Evolutionary conservation across 805 yeast species (phyloP), one percentile per base, ranked within the genome.

Genomic region (Ogataea nonfermentans): DNA sequence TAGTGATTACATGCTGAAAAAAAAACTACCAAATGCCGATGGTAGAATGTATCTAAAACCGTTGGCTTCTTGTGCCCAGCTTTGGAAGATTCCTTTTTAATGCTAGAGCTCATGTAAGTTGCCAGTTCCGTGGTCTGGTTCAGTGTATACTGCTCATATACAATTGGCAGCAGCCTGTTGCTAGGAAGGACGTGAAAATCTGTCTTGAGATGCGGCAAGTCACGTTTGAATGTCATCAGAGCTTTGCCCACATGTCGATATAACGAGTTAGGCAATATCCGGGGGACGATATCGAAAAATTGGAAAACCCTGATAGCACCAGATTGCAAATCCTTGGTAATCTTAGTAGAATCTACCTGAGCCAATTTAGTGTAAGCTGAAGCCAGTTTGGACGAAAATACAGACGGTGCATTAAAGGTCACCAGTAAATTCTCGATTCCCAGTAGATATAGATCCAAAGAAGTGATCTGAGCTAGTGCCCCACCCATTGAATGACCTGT

Each of bases 381-480:
- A 4, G 51, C 42, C 27, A 53, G 24, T 13, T 38, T 40, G 13
- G 39, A 37, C 2, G 57, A 52, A 24, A 52, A 41, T 8, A 49
- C 46, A 4, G 49, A 34, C 3, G 57, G 55, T 1, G 55, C 33
- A 24, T 48, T 47, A 37, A 44, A 44, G 2, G 47, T 53, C 9
- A 48, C 45, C 14, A 41, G 9, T 2, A 33, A 5, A 17, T 48
- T 40, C 16, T 44, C 33, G 1, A 51, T 35, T 2, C 85, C 85
- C 56, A 74, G 51, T n/a, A 76, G 55, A 40, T 68, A 63, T 32
- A 79, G 67, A 48, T 82, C 90, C n/a, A 80, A 63, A 0, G 84
- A 87, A 4, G 76, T 67, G 27, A 84, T 57, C 20, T 69, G 63
- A 1, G 88, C 80, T 35, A 81, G 57, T 0, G 88, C 89, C 9